Evolutionary conservation across 192 early-diverging fungal genomes (phyloP), one percentile per base, ranked within the genome.

Genomic region (Gaertneriomyces sp.): DNA sequence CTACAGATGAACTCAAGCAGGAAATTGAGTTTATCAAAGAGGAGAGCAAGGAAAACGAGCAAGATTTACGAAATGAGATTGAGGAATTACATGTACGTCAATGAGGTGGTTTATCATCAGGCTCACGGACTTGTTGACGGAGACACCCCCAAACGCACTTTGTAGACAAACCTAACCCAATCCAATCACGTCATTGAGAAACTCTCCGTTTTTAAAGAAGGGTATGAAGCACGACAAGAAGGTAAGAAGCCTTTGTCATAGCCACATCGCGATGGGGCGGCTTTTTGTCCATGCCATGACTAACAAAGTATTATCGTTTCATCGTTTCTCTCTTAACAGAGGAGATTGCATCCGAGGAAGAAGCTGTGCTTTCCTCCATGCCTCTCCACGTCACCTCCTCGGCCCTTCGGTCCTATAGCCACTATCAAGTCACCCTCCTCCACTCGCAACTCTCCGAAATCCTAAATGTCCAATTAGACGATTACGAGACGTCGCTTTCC

Each of bases 371-470:
- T 33, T 33, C 25, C 25, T 33, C 25, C 2, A 33, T 33, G 25
- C 25, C 25, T 0, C 25, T 33, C 25, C 25, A 33, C 25, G 25
- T 33, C 25, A 33, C 25, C 25, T 33, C 25, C 2, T 33, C 25
- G 2, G 25, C 25, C 25, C 25, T 33, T 33, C 25, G 25, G 0
- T 33, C 25, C 25, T 33, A 33, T 39, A 60, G 33, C 12, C 16
- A 64, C 55, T 72, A 66, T 45, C 80, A 81, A 61, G 76, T 71
- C 5, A 63, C 76, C 53, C 56, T 61, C 10, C 63, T 81, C 9
- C 66, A 79, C 17, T 66, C 65, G 41, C 80, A 81, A 54, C 79
- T 81, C 51, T 65, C 68, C 6, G 80, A 81, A 41, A 79, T 79
- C 16, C 60, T 81, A 3, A 73, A 81, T 50, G 73, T 58, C 33